Evolutionary conservation across 495 filamentous ascomycete species (phyloP), one percentile per base, ranked within the genome.

Genomic region (Aspergillus mulundensis): DNA sequence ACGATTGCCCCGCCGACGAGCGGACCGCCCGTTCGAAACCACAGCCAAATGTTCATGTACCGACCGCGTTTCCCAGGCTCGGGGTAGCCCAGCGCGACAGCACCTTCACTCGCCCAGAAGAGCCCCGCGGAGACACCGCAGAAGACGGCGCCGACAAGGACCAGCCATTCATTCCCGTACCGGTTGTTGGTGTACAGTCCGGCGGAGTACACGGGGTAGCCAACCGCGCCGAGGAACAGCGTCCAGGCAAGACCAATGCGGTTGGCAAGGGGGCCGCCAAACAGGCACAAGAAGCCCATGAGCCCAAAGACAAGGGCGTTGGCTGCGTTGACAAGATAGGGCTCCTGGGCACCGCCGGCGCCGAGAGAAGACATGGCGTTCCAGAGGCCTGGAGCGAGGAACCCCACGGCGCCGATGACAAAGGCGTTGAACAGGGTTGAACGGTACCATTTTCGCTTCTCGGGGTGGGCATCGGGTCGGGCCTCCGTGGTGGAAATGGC

Each of bases 291-390:
- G 1, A 68, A 23, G 1, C 56, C 57, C 63, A 64, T 66, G 38
- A 68, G 55, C 2, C 51, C 61, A 38, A 59, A 84, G 10, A 76
- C 72, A 18, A 84, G 60, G 7, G 79, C 73, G 61, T 83, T 84
- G 0, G 78, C 77, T 7, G 76, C 78, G 61, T 84, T 83, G 21
- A 83, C 79, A 0, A 83, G 65, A 57, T 79, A 76, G 7, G 81
- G 81, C 50, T 70, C 69, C 41, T 80, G 74, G 32, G 73, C 70
- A 3, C 85, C 84, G 39, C 85, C 85, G 15, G 84, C 84, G 23
- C 85, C 85, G n/a, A 87, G 73, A 0, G 81, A 81, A 61, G 85
- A 87, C 81, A 87, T 86, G 15, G 85, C 85, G 59, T 78, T 78
- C 66, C 65, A 73, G 28, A 75, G 41, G 11, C 71, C 71, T 0